Conservation (phyloP, 2,329 filamentous ascomycete genomes). For the Pseudogymnoascus sp. region DNA sequence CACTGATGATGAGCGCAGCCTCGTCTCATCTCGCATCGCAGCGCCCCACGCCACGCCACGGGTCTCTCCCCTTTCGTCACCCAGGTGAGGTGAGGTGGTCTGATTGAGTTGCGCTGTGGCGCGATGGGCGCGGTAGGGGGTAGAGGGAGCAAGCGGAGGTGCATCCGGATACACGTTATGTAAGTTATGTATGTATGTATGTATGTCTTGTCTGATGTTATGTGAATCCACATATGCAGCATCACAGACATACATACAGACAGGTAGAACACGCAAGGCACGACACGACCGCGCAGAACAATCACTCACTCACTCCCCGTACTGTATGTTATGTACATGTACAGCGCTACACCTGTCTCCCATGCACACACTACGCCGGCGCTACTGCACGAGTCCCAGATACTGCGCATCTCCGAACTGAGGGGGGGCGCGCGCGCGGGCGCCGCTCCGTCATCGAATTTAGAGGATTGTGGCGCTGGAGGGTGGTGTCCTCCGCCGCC, state of each 20-base stretch:
- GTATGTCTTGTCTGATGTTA: constrained; percentile 1
- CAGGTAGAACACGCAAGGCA: neutral
- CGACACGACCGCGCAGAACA: neutral
- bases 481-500: too few relatives aligned
- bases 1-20: neutral
- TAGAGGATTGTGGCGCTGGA: neutral
- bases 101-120: neutral
- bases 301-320: neutral
- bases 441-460: neutral
- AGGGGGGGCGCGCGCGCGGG: too few relatives aligned
- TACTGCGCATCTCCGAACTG: neutral
- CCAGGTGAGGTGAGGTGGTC: neutral
- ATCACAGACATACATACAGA: neutral
- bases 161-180: too few relatives aligned
- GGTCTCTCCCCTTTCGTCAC: too few relatives aligned
- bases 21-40: neutral
- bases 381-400: neutral
- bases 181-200: neutral
- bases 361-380: neutral
- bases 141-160: too few relatives aligned
- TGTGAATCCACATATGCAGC: neutral
- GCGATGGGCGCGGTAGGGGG: too few relatives aligned
- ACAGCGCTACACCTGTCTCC: neutral
- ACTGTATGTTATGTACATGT: too few relatives aligned
- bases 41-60: neutral